Evolutionary conservation across 768 basidiomycete species (phyloP), one percentile per base, ranked within the genome.

Genomic region (Fistulinella prunicolor): DNA sequence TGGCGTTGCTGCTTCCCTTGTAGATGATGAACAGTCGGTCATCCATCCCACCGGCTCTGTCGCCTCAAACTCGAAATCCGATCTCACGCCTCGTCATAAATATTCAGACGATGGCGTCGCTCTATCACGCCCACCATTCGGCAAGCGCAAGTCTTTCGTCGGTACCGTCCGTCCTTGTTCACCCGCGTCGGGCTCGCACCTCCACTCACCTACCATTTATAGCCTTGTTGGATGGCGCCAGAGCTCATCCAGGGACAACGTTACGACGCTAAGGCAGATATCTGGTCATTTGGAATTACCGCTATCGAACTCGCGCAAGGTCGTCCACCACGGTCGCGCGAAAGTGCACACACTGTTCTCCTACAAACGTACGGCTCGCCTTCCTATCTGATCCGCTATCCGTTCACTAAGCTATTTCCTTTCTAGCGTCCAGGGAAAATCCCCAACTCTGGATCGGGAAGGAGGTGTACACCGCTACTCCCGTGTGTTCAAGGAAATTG

Each of bases 151-250:
- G 62, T 89, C 86, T 9, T 96, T 96, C 61, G 94, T 96, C 13
- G 94, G 94, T 41, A 96, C 94, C 21, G 86, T 87, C 49, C 42
- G 82, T 67, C 10, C 22, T 39, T 24, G 4, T 38, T 53, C 42
- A 29, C 34, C 19, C 28, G 9, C 24, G 6, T 32, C 4, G 6
- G 16, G 32, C 41, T 32, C 9, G 12, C 42, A 35, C 3, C 3
- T 46, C 41, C 32, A 55, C 42, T 54, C 38, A 47, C 17, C 20
- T 16, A 17, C 23, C 24, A 40, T 41, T 32, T 40, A 29, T 48
- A 84, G 82, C 94, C 94, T 1, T 91, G 89, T 63, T 96, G 91
- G 91, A 97, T 96, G 94, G 91, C 94, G 0, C 94, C 94, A 2
- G 94, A 97, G 58, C 78, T 96, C 20, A 89, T 97, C 39, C 79